Base-by-base conservation (phyloP, 140 eudicot species). In the Senecio squalidus region DNA sequence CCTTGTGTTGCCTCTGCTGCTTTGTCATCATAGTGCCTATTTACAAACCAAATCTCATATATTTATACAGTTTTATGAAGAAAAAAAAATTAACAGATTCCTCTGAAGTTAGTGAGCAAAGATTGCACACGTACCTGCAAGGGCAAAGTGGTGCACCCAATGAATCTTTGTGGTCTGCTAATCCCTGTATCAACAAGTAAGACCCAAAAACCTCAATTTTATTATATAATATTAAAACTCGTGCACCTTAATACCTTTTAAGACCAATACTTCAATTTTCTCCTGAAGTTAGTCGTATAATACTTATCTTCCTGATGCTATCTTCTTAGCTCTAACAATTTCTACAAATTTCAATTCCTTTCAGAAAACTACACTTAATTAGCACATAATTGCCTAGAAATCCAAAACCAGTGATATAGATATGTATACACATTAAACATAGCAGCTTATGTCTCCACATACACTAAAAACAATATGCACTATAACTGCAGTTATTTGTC, bases 111-210 rank as follows among this genome's bases (percentile, higher is more conserved):
- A 16, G 2, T n/a, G 23, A 17, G 2, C 8, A 28, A 31, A 26
- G 44, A 11, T 17, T 40, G 36, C 29, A 51, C 20, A 38, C 40
- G 51, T 48, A 73, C 85, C 91, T 79, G 40, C 91, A 82, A 29
- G 91, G 91, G 73, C 93, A 83, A 61, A 83, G 93, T 18, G 93
- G 84, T 57, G 93, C 93, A 40, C 93, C 93, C 68, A 82, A 60
- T 27, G 93, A 57, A 76, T 83, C 93, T 76, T 61, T 83, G 67
- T 83, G 87, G 27, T 83, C 93, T 16, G 93, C 93, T 69, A 83
- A 64, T 24, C 93, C 87, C 93, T 83, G 68, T 44, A 30, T 47
- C 23, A 46, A 28, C 24, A 69, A 56, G 58, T 27, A 52, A 41
- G 25, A 24, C 41, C 10, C 48, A 44, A 53, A 52, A 40, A 13